A percentile compares a stretch with the other conserved stretches of the same genome.
These are phyloP conservation scores for Xerocomellus intermedius DNA, from an alignment of 768 basidiomycete species.

Conservation along the genomic window DNA sequence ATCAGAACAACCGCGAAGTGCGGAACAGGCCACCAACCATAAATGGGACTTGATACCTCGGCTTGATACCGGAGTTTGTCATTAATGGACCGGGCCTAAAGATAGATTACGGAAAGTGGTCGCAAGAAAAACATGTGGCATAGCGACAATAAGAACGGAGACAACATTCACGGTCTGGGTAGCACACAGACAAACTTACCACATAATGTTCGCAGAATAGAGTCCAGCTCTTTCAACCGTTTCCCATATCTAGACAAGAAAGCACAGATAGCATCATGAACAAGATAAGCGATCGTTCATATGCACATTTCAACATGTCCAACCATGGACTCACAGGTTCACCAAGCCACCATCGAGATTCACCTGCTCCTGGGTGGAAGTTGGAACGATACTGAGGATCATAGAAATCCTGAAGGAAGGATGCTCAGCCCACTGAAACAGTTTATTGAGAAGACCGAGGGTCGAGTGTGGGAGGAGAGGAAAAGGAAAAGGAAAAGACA, in stretches of 20 bases:
- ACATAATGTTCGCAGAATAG: slow-evolving; percentile 84
- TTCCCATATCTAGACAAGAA: slow-evolving; percentile 73
- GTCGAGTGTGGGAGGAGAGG: not conserved
- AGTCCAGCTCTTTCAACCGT: slow-evolving; percentile 73
- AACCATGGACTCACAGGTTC: slow-evolving; percentile 60
- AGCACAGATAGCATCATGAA: not conserved
- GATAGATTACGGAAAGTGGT: not conserved
- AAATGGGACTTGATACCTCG: slow-evolving; percentile 16
- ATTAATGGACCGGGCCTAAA: slow-evolving; percentile 15
- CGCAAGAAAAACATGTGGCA: not conserved
- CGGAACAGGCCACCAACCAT: slow-evolving; percentile 7
- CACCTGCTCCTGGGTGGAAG: slow-evolving; percentile 58
- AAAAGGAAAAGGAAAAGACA: not conserved
- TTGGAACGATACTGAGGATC: slow-evolving; percentile 57
- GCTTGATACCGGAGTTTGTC: slow-evolving; percentile 10
- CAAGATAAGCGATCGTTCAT: not conserved
- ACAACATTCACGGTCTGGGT: not conserved
- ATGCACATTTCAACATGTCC: not conserved
- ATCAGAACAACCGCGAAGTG: not conserved
- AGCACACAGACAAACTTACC: slow-evolving; percentile 44
- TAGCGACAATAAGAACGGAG: not conserved
- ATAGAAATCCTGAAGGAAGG: slow-evolving; percentile 70
- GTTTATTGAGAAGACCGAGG: not conserved
- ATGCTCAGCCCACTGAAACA: not conserved
- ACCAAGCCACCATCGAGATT: slow-evolving; percentile 79